Percentiles rank a stretch among this genome's conserved stretches.
Conservation (phyloP, 2,329 filamentous ascomycete genomes). For the Elsinoe australis region DNA sequence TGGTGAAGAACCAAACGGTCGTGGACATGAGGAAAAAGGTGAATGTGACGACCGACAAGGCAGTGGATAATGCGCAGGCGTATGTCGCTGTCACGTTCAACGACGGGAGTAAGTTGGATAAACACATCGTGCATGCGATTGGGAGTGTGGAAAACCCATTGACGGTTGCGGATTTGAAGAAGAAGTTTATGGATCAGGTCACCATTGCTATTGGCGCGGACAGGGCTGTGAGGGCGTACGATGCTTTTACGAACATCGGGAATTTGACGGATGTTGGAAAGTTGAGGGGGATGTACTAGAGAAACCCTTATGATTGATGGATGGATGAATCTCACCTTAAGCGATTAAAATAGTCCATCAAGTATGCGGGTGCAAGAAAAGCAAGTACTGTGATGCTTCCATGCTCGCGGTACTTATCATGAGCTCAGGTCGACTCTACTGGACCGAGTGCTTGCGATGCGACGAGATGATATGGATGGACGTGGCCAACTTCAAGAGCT, state of each 20-base stretch:
- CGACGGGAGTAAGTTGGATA: slow-evolving; percentile 35
- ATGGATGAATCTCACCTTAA: too few species aligned
- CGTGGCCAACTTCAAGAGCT: too few species aligned
- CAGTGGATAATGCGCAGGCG: slow-evolving; percentile 38
- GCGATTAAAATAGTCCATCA: too few species aligned
- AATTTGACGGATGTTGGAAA: slow-evolving; percentile 10
- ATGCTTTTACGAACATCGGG: slow-evolving; percentile 8
- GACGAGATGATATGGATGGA: too few species aligned
- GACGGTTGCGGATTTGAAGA: slow-evolving; percentile 39
- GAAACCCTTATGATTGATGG: too few species aligned
- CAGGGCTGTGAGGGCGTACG: slow-evolving; percentile 1
- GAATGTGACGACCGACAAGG: slow-evolving; percentile 36
- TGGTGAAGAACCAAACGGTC: slow-evolving; percentile 39
- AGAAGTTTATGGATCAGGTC: slow-evolving; percentile 45
- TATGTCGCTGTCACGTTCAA: slow-evolving; percentile 34
- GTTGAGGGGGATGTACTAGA: slow-evolving; percentile 9
- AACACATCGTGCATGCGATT: slow-evolving; percentile 44
- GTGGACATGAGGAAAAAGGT: slow-evolving; percentile 41
- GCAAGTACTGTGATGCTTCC: too few species aligned
- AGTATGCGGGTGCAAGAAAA: too few species aligned
- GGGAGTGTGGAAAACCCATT: slow-evolving; percentile 45
- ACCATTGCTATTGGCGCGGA: not conserved
- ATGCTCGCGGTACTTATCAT: too few species aligned
- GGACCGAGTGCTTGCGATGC: too few species aligned
- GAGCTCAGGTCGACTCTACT: too few species aligned